These are phyloP conservation scores for Flueggea neowawraea DNA, from an alignment of 441 rosid genomes.

Conservation along the genomic window DNA sequence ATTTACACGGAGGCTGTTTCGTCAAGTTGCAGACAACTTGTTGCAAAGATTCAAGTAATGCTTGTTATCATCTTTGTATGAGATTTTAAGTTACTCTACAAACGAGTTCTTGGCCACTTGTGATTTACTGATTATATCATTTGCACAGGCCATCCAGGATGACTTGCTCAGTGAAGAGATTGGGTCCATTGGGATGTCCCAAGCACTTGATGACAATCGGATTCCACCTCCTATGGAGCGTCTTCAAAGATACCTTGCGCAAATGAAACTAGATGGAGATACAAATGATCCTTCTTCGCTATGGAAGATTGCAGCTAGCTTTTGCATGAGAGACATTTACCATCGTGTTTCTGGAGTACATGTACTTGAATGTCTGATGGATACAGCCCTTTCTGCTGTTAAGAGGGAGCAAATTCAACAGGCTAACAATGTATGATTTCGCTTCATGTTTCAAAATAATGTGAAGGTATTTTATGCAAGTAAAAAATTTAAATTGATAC, in stretches of 20 bases:
- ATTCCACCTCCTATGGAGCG: conserved; percentile 70
- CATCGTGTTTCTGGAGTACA: conserved; percentile 89
- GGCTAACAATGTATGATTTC: conserved; percentile 76
- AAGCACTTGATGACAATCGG: conserved; percentile 47
- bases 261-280: conserved; percentile 38
- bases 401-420: conserved; percentile 77
- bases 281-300: conserved; percentile 33
- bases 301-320: conserved; percentile 39
- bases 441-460: conserved; percentile 23
- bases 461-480: conserved; percentile 12
- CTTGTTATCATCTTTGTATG: conserved; percentile 14
- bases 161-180: conserved; percentile 63
- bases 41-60: conserved; percentile 74
- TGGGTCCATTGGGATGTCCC: conserved; percentile 45
- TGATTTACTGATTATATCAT: conserved; percentile 12
- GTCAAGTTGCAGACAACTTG: conserved; percentile 59
- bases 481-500: conserved; percentile 10
- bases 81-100: neutral
- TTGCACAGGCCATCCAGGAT: conserved; percentile 75
- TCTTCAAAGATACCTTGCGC: conserved; percentile 49
- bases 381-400: conserved; percentile 62
- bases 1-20: conserved; percentile 79
- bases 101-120: conserved; percentile 3
- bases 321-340: conserved; percentile 81
- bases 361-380: conserved; percentile 83